Percentiles rank a stretch among this genome's conserved stretches.
phyloP scores from a whole-genome alignment of 441 rosid genomes.

The Populus hybrid region DNA sequence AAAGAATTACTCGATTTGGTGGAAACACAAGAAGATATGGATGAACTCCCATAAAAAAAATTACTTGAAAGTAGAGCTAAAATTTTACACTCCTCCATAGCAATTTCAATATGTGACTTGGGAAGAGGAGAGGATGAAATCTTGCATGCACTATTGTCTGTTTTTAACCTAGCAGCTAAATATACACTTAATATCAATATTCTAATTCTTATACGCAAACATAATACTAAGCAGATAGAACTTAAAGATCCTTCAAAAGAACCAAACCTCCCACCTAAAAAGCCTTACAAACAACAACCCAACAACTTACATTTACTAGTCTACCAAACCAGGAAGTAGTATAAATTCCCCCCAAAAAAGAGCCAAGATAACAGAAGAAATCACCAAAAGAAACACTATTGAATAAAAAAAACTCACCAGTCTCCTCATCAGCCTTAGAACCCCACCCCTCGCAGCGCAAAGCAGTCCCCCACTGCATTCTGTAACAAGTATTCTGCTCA shows the following conservation, averaged over 20 bases:
- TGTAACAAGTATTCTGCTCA: conserved; percentile 92
- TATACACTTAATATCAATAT: not conserved
- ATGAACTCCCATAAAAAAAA: not conserved
- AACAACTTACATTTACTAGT: not conserved
- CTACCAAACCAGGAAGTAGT: not conserved
- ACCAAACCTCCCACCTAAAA: not conserved
- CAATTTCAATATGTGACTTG: not conserved
- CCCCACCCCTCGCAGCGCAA: conserved; percentile 80
- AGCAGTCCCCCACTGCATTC: conserved; percentile 94
- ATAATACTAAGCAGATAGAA: not conserved
- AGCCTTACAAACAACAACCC: not conserved
- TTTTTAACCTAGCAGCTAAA: not conserved
- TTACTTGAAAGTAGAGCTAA: not conserved
- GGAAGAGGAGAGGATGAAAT: not conserved
- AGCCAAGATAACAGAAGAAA: not conserved
- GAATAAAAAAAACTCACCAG: conserved; percentile 38
- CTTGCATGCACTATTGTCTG: not conserved
- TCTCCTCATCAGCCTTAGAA: conserved; percentile 77
- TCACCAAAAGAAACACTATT: not conserved
- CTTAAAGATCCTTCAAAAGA: not conserved
- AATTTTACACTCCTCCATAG: not conserved
- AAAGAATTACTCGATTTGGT: conserved; percentile 17
- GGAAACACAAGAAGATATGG: not conserved
- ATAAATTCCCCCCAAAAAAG: not conserved
- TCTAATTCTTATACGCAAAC: not conserved